Evolutionary conservation across 805 yeast species (phyloP).

Genomic region (Nakazawaea peltata): DNA sequence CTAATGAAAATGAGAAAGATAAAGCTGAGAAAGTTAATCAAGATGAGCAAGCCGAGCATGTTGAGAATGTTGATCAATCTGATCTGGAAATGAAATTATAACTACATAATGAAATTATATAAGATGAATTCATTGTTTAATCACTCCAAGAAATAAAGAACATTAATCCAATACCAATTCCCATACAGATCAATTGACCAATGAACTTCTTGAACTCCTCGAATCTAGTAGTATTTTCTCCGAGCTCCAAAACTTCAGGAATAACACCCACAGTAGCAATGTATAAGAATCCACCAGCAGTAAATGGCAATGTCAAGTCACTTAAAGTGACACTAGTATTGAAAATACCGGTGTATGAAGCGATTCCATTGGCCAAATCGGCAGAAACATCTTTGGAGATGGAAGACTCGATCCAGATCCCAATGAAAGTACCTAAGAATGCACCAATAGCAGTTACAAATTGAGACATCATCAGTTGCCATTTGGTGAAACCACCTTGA

Average conservation of each 20-base stretch:
- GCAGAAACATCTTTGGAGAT: slow-evolving; percentile 15
- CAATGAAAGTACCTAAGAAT: slow-evolving; percentile 54
- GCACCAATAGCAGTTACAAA: slow-evolving; percentile 61
- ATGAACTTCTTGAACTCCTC: slow-evolving; percentile 31
- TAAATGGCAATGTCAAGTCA: slow-evolving; percentile 57
- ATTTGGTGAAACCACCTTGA: slow-evolving; percentile 59
- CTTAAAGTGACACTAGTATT: slow-evolving; percentile 43
- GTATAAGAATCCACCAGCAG: slow-evolving; percentile 72
- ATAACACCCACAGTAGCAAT: slow-evolving; percentile 70
- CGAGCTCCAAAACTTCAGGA: slow-evolving; percentile 55
- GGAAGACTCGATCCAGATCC: slow-evolving; percentile 45
- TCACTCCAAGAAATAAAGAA: slow-evolving; percentile 40
- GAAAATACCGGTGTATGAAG: slow-evolving; percentile 27
- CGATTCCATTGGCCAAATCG: slow-evolving; percentile 6
- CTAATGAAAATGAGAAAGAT: neutral
- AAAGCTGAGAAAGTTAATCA: too few species aligned
- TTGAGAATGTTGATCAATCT: neutral
- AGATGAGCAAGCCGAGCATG: neutral
- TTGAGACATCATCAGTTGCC: slow-evolving; percentile 62
- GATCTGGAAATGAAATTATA: neutral
- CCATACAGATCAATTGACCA: slow-evolving; percentile 39
- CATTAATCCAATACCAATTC: slow-evolving; percentile 53
- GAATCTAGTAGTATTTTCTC: slow-evolving; percentile 23
- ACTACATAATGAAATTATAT: neutral
- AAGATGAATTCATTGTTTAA: slow-evolving; percentile 11